Percentiles rank a stretch among this genome's conserved stretches.
Conservation (phyloP, 2,329 filamentous ascomycete species). For the Aspergillus hortae region DNA sequence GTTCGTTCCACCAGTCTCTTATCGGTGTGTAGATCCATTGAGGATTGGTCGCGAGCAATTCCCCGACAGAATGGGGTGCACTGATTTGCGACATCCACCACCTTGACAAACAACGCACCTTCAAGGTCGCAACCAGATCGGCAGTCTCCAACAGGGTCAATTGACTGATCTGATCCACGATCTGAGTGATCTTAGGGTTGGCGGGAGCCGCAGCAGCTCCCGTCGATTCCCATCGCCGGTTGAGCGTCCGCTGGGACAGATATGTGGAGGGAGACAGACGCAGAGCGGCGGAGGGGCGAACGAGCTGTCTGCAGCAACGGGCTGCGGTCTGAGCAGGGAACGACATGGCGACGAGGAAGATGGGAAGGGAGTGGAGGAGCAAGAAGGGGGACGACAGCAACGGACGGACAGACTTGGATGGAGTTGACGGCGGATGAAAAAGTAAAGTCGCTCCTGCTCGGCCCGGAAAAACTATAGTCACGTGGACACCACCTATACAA, state of each 20-base stretch:
- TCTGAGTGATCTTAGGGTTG: slow-evolving; percentile 88
- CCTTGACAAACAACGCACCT: slow-evolving; percentile 57
- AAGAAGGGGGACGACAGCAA: background rate
- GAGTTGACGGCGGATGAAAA: slow-evolving; percentile 5
- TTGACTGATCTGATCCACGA: slow-evolving; percentile 98
- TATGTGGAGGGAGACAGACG: slow-evolving; percentile 39
- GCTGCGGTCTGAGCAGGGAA: slow-evolving; percentile 39
- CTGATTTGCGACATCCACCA: background rate
- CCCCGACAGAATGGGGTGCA: background rate
- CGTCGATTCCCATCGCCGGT: slow-evolving; percentile 85
- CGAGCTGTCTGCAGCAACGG: slow-evolving; percentile 42
- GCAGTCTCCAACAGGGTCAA: slow-evolving; percentile 97
- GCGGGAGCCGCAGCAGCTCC: slow-evolving; percentile 58
- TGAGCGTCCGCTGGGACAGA: slow-evolving; percentile 35
- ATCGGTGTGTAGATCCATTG: too few species aligned
- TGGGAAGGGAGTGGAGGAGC: slow-evolving; percentile 4
- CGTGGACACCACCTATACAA: background rate
- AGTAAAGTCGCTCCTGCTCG: background rate
- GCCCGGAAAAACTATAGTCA: background rate
- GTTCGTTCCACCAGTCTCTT: too few species aligned
- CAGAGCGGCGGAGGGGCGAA: slow-evolving; percentile 40
- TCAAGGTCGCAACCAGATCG: slow-evolving; percentile 88
- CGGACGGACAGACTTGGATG: background rate
- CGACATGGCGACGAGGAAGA: slow-evolving; percentile 31
- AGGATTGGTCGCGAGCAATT: background rate